These are phyloP conservation scores for Zalaria obscura DNA, from an alignment of 2,329 filamentous ascomycete genomes.

Conservation along the genomic window DNA sequence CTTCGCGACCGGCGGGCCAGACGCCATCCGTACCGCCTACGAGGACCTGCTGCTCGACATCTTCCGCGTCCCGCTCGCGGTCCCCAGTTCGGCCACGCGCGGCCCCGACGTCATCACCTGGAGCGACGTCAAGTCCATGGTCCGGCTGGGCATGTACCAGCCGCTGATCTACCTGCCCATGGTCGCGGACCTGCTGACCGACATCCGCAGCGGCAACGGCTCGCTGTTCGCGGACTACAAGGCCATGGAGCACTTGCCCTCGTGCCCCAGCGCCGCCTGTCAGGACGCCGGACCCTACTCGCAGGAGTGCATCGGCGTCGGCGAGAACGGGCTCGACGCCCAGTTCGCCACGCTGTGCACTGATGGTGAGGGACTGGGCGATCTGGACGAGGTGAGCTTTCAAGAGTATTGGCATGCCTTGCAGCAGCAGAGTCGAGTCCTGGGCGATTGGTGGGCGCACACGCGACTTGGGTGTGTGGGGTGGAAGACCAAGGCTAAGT, in stretches of 20 bases:
- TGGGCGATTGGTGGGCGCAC: slow-evolving; percentile 23
- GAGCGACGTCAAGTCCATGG: slow-evolving; percentile 18
- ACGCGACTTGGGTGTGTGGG: slow-evolving; percentile 20
- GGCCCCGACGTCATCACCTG: slow-evolving; percentile 21
- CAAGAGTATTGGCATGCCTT: slow-evolving; percentile 12
- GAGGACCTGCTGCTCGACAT: slow-evolving; percentile 26
- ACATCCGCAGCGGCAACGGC: slow-evolving; percentile 15
- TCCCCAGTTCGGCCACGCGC: slow-evolving; percentile 21
- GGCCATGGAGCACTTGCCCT: slow-evolving; percentile 18
- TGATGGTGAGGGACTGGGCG: slow-evolving; percentile 17
- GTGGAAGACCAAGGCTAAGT: slow-evolving; percentile 8
- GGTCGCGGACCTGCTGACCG: slow-evolving; percentile 17
- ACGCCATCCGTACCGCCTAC: slow-evolving; percentile 21
- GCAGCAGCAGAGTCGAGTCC: slow-evolving; percentile 15
- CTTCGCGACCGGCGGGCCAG: slow-evolving; percentile 15
- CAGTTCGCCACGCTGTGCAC: slow-evolving; percentile 20
- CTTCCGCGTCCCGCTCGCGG: slow-evolving; percentile 26
- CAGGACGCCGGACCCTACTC: slow-evolving; percentile 15
- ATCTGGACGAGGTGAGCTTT: slow-evolving; percentile 9
- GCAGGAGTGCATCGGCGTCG: slow-evolving; percentile 6
- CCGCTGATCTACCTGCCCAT: slow-evolving; percentile 16
- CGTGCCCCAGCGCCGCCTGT: slow-evolving; percentile 10
- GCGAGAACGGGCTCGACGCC: slow-evolving; percentile 5
- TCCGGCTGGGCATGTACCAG: slow-evolving; percentile 21
- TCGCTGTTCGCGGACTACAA: slow-evolving; percentile 22